Evolutionary conservation across 768 basidiomycete species (phyloP).

Genomic region (Mycena floridula): DNA sequence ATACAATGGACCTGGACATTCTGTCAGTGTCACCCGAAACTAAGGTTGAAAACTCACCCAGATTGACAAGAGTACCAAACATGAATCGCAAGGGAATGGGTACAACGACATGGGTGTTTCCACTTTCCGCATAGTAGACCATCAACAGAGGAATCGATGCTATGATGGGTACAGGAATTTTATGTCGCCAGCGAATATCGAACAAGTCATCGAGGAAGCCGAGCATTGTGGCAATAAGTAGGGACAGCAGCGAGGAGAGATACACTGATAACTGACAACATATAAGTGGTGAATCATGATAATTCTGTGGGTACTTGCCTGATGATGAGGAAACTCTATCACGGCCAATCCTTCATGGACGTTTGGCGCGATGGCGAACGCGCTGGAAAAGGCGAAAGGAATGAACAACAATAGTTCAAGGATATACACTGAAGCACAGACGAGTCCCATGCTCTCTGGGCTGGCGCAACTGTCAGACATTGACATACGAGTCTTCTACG

Average conservation of each 20-base stretch:
- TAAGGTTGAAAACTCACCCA: constrained; percentile 51
- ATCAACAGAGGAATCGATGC: constrained; percentile 92
- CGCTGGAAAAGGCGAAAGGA: constrained; percentile 87
- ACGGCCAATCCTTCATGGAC: constrained; percentile 58
- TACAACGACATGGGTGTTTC: constrained; percentile 90
- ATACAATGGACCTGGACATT: constrained; percentile 74
- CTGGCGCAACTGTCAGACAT: constrained; percentile 32
- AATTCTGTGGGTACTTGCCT: constrained; percentile 38
- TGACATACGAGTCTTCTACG: background rate
- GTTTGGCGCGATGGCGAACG: constrained; percentile 41
- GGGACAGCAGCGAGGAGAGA: constrained; percentile 85
- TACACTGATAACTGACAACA: constrained; percentile 74
- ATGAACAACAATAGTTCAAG: constrained; percentile 86
- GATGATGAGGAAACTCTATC: constrained; percentile 71
- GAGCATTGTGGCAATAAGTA: constrained; percentile 88
- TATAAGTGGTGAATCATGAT: background rate
- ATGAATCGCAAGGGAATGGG: constrained; percentile 74
- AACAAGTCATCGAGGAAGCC: constrained; percentile 98
- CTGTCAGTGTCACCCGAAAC: background rate
- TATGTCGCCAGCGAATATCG: constrained; percentile 98
- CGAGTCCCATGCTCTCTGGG: constrained; percentile 90
- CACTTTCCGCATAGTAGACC: constrained; percentile 93
- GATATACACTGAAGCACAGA: constrained; percentile 87
- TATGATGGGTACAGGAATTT: constrained; percentile 93
- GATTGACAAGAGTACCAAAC: constrained; percentile 75